Evolutionary conservation across 169 alveolate species (phyloP), one percentile per base, ranked within the genome.

Genomic region (Eimeria mitis): DNA sequence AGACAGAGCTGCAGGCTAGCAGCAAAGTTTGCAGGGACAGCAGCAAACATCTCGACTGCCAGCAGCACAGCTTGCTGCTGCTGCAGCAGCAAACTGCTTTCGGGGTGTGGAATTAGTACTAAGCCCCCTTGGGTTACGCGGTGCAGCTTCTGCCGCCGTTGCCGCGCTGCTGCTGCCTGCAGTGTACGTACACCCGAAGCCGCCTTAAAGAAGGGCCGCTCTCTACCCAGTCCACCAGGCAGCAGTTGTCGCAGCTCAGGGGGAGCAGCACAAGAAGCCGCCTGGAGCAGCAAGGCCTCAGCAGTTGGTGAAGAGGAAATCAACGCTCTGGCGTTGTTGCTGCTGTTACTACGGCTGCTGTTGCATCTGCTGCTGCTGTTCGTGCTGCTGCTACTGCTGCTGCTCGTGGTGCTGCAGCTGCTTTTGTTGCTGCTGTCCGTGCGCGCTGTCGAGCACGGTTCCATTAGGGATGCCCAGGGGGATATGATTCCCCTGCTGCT

Each of bases 21-120:
- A 21, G 47, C 76, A 84, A 56, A 84, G 61, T 84, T 59, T 49
- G 91, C 76, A 14, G 91, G 91, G 40, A 84, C 31, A 6, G 91
- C 75, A 54, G 78, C 91, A 40, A 84, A 37, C 73, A 84, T 84
- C 56, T 84, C 91, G 14, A 84, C 23, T 28, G 78, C 91, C 16
- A 84, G 76, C 7, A 84, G 76, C 56, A 44, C 76, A 14, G 91
- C 91, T 31, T 84, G 91, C 21, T 84, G 91, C 91, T 84, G 91
- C 78, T 56, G 91, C 78, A 84, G 78, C 52, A 40, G 40, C 56
- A 65, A 40, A 14, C 78, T n/a, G 91, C 78, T 84, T 59, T 84
- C 91, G 23, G 91, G 91, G 44, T 84, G 91, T 2, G 91, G 78
- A 56, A 84, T 84, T 11, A 84, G 34, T 54, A 84, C 78, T 21